A percentile compares a stretch with the other conserved stretches of the same genome.
Conservation (phyloP, 495 filamentous ascomycete species). For the Oidiodendron maius region DNA sequence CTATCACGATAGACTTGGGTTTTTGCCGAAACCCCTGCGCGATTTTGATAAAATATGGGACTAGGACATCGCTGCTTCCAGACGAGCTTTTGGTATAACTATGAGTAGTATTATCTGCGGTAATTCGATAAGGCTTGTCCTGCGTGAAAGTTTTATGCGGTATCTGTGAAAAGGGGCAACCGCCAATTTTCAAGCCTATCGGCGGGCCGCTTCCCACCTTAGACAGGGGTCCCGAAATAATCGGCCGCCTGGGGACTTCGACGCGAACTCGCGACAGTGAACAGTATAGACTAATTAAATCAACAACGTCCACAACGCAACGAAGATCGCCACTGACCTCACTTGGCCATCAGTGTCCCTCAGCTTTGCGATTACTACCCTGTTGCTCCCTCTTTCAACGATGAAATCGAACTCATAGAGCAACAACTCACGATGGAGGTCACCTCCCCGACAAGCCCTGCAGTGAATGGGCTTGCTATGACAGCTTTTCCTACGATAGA, state of each 20-base stretch:
- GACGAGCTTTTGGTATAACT: no score
- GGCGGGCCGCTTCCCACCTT: no score
- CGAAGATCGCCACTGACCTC: conserved; percentile 12
- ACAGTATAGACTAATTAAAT: not conserved
- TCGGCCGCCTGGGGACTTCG: not conserved
- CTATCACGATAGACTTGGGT: not conserved
- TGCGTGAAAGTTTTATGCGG: no score
- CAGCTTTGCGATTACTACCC: conserved; percentile 9
- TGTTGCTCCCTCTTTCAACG: conserved; percentile 3
- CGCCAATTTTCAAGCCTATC: no score
- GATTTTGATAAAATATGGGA: no score
- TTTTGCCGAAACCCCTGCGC: no score
- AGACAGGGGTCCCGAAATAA: no score
- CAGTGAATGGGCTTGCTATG: conserved; percentile 35
- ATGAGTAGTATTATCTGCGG: no score
- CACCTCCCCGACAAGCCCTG: conserved; percentile 31
- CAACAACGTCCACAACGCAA: conserved; percentile 8
- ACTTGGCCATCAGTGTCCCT: conserved; percentile 1
- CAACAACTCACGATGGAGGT: conserved; percentile 36
- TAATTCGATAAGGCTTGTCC: no score
- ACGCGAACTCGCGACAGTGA: not conserved
- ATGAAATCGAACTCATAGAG: conserved; percentile 14
- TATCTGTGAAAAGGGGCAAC: no score
- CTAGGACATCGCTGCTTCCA: no score
- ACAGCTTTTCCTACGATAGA: conserved; percentile 37